A percentile compares a stretch with the other conserved stretches of the same genome.
Evolutionary conservation across 768 basidiomycete genomes (phyloP).

Genomic region (Multifurca ochricompacta): DNA sequence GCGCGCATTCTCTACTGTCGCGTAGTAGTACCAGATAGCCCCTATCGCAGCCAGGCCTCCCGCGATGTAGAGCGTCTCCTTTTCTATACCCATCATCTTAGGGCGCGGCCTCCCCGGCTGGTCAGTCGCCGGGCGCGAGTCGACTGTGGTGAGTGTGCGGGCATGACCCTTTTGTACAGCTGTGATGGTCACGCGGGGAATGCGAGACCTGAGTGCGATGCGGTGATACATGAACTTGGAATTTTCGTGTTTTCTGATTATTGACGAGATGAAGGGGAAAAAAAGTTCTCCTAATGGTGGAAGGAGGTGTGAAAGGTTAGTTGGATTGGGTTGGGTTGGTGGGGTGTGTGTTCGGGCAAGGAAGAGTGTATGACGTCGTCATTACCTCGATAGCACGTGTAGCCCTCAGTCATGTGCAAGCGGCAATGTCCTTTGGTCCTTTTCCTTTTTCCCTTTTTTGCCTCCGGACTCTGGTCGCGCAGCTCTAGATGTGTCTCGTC

Average conservation of each 20-base stretch:
- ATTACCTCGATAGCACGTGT: constrained; percentile 36
- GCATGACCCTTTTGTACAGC: not conserved
- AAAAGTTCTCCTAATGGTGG: not conserved
- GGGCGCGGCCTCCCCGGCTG: not conserved
- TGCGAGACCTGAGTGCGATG: not conserved
- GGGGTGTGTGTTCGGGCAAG: not conserved
- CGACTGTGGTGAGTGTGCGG: constrained; percentile 9
- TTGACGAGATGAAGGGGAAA: no score
- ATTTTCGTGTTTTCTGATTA: not conserved
- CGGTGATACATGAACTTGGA: not conserved
- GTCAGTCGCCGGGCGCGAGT: constrained; percentile 5
- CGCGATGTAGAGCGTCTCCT: constrained; percentile 10
- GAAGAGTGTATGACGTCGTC: constrained; percentile 37
- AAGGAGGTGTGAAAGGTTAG: not conserved
- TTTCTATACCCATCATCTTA: not conserved
- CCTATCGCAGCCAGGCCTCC: constrained; percentile 14
- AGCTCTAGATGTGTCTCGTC: no score
- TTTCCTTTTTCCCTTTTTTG: no score
- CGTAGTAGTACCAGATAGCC: constrained; percentile 18
- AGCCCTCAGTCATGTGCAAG: constrained; percentile 35
- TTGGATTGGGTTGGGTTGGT: not conserved
- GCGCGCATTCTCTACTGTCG: constrained; percentile 10
- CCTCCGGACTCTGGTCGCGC: no score
- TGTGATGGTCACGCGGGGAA: not conserved
- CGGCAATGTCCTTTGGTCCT: no score